Base-by-base conservation (phyloP, 352 stramenopile species). In the Globisporangium heterothallicum region DNA sequence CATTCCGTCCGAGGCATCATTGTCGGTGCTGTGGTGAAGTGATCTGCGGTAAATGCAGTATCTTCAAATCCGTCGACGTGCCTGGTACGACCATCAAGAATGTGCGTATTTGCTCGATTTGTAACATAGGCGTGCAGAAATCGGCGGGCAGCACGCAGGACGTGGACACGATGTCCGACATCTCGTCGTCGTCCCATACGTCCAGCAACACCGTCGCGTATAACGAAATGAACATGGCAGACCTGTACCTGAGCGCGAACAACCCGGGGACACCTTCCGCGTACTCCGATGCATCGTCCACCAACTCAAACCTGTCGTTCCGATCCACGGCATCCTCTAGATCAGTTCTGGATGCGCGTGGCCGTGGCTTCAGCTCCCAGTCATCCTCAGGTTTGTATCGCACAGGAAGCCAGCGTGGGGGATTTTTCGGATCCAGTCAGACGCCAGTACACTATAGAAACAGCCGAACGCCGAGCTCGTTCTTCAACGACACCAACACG, bases 11-110 rank as follows among this genome's bases (percentile, higher is more conserved):
- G 44, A 81, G 82, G 19, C 84, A 94, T 52, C 84, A 94, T 59
- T 94, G 84, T 58, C 79, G 84, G 57, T 88, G 78, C 58, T 94
- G 84, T 43, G 84, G 84, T n/a, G 84, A 94, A 56, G 81, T 94
- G 25, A 92, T 94, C 42, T 94, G 84, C 51, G 75, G 79, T 32
- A 94, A 94, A 58, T 94, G 84, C 64, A 89, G 74, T 53, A 63
- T 94, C 16, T 86, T 91, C 58, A 79, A 82, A 56, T 70, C 64
- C n/a, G 77, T 91, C 7, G 80, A 94, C 42, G 74, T 94, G 21
- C 84, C 84, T 9, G 84, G 79, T 43, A 87, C 79, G 6, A 88
- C 70, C 24, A 65, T 94, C 53, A 84, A 87, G 65, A 90, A 88
- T 57, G 75, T 92, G 53, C 81, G 82, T 30, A 84, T 92, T 41